phyloP scores from a whole-genome alignment of 495 filamentous ascomycete genomes.

The Aspergillus conjunctus region DNA sequence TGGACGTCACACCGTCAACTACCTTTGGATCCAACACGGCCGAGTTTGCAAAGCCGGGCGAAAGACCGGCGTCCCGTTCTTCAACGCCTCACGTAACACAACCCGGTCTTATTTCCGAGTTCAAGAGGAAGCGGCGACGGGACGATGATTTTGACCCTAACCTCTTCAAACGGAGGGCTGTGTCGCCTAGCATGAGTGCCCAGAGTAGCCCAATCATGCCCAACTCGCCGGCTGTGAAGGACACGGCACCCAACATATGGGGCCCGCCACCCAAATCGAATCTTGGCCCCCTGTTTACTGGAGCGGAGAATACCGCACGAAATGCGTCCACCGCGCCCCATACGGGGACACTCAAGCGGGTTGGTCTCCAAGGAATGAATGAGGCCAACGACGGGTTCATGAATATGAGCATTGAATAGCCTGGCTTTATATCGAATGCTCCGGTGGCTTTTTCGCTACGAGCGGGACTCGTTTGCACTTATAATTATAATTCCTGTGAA shows the following conservation, averaged over 20 bases:
- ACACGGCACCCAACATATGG: constrained; percentile 65
- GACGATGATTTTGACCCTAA: constrained; percentile 92
- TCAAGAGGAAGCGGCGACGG: constrained; percentile 76
- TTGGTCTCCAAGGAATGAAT: constrained; percentile 93
- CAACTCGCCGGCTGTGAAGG: constrained; percentile 73
- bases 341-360: constrained; percentile 58
- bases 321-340: constrained; percentile 30
- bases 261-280: constrained; percentile 67
- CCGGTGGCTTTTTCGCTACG: constrained; percentile 7
- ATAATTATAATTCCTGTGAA: not conserved
- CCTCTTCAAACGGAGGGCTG: constrained; percentile 89
- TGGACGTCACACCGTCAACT: constrained; percentile 72
- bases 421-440: not conserved
- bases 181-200: constrained; percentile 88
- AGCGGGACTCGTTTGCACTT: constrained; percentile 19
- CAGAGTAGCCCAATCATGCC: constrained; percentile 85
- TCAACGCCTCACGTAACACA: constrained; percentile 51
- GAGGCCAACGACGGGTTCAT: constrained; percentile 95
- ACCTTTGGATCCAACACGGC: constrained; percentile 36
- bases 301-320: constrained; percentile 46
- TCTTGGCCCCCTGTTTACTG: constrained; percentile 50
- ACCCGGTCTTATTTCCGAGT: constrained; percentile 59
- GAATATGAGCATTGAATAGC: constrained; percentile 91
- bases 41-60: constrained; percentile 37
- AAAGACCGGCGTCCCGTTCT: constrained; percentile 45